Base-by-base conservation (phyloP, 768 basidiomycete genomes). In the Antrodiella citrinella region DNA sequence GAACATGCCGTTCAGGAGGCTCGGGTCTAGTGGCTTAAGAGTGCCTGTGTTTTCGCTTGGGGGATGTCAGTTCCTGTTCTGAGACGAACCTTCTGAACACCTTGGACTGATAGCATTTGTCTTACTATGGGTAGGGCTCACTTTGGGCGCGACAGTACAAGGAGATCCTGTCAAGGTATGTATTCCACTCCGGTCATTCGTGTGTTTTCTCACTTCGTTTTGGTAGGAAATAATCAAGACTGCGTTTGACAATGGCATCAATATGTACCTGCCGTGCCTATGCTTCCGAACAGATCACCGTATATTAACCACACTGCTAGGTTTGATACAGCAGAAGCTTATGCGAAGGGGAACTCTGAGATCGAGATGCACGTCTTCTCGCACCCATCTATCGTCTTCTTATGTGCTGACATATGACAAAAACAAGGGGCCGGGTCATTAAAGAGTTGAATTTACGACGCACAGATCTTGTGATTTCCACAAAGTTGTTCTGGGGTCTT, bases 401-500 rank as follows among this genome's bases (percentile, higher is more conserved):
- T 18, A 18, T 2, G 24, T 30, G 42, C 10, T 22, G 5, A 9
- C 11, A 30, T 44, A 10, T 44, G 43, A 5, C 11, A 12, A 30
- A 70, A 15, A 35, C 30, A 7, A 35, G 69, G 49, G 90, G 90
- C 11, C 78, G 84, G 24, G 86, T 81, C 3, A 76, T 90, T 63
- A 82, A 81, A 64, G 86, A 89, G 61, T 74, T 88, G 13, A 77
- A 78, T 4, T 69, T 81, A 57, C 75, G 78, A 35, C 74, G 86
- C 24, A 68, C 73, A 9, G 86, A 91, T 60, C 65, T 89, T n/a
- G 73, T 91, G 49, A 71, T 91, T 57, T 78, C 82, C 5, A 91
- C 88, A 45, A 91, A 91, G 64, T 53, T 91, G 39, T 91, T 81
- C 72, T 91, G 85, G 76, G 88, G 89, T 7, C 67, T 75, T 3